Evolutionary conservation across 2,329 filamentous ascomycete genomes (phyloP).

Genomic region (Microdochium trichocladiopsis): DNA sequence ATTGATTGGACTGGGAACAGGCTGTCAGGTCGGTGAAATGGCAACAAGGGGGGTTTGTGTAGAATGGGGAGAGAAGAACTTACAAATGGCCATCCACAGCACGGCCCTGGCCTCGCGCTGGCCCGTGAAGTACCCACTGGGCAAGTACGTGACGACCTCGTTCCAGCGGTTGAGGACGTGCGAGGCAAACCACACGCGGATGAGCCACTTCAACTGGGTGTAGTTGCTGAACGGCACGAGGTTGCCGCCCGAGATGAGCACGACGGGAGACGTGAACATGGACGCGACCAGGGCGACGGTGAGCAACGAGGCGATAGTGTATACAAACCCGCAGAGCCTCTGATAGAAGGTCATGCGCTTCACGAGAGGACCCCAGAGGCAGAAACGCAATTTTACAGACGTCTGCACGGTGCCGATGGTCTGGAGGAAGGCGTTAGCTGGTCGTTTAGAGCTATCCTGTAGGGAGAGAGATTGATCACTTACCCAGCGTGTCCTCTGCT

Average conservation of each 20-base stretch:
- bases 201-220: neutral
- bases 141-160: constrained; percentile 1
- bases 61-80: neutral
- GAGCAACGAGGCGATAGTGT: neutral
- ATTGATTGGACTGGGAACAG: neutral
- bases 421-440: neutral
- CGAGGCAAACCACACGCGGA: neutral
- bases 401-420: constrained; percentile 3
- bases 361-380: constrained; percentile 2
- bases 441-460: neutral
- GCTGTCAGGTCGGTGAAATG: neutral
- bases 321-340: constrained; percentile 3
- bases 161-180: neutral
- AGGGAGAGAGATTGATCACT: neutral
- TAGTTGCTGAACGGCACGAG: neutral
- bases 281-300: neutral
- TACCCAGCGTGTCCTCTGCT: constrained; percentile 50
- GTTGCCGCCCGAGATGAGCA: neutral
- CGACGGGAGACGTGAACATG: constrained; percentile 1
- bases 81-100: constrained; percentile 1
- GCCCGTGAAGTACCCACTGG: neutral
- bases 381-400: constrained; percentile 2
- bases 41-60: neutral
- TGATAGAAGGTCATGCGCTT: constrained; percentile 4
- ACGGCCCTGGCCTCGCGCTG: constrained; percentile 1